A percentile compares a stretch with the other conserved stretches of the same genome.
Conservation (phyloP, 345 rosid genomes). For the Eucalyptus sp. region DNA sequence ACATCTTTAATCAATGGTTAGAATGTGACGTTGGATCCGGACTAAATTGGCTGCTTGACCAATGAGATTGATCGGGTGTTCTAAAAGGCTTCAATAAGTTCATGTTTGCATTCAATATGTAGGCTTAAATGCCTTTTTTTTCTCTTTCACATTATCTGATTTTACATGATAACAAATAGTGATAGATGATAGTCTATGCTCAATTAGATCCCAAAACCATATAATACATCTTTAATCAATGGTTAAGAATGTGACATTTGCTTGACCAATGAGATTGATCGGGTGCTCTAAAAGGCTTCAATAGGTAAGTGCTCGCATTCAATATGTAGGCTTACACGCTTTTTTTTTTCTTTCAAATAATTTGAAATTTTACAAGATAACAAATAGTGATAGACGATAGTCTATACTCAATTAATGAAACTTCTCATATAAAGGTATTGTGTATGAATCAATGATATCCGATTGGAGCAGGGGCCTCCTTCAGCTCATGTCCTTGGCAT, state of each 20-base stretch:
- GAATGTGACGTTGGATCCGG: neutral
- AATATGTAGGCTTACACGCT: neutral
- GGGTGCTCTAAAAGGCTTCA: neutral
- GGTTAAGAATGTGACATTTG: neutral
- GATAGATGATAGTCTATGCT: too few relatives aligned
- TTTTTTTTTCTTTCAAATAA: neutral
- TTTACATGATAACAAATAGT: too few relatives aligned
- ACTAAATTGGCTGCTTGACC: neutral
- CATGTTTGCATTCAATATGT: neutral
- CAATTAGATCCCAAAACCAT: neutral
- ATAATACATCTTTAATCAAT: neutral
- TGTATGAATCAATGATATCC: conserved; percentile 10
- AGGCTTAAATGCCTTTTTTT: neutral
- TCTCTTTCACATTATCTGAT: neutral
- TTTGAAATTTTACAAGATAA: neutral
- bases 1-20: neutral
- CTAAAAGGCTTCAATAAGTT: neutral
- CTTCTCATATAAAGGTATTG: neutral
- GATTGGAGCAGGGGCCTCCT: conserved; percentile 22
- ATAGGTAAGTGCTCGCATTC: neutral
- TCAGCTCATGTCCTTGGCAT: conserved; percentile 18
- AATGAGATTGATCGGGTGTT: neutral
- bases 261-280: neutral
- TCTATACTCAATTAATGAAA: neutral
- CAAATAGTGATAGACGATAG: neutral